Base-by-base conservation (phyloP, 352 stramenopile genomes). In the Pythium brassicae region DNA sequence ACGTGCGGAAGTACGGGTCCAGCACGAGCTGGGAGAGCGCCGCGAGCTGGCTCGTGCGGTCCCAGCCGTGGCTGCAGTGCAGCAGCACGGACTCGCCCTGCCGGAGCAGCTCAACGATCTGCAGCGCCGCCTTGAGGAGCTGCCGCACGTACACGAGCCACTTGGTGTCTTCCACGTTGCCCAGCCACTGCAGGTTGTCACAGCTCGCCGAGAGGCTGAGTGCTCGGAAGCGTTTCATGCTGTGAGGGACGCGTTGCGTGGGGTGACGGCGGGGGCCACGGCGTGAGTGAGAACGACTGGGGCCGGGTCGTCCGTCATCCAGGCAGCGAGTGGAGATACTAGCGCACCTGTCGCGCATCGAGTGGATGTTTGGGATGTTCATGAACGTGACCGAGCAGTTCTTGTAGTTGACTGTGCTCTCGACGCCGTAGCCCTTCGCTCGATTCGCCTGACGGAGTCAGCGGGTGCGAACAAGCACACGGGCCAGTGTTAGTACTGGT, bases 281-380 rank as follows among this genome's bases (percentile, higher is more conserved):
- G 32, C 6, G 14, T 37, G 32, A n/a, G n/a, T n/a, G 32, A 14
- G 32, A 37, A 37, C 32, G 32, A 37, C 32, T 37, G 32, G 14
- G 32, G 32, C 9, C 1, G 32, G 32, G 32, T 7, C 9, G 32
- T 7, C 14, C 32, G 32, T 37, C 32, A 37, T 14, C 32, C 32
- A 37, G 32, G 8, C 32, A 37, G 32, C 9, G 32, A 37, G 14
- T 14, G 14, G 32, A 37, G 32, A 37, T 8, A 37, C 32, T 78
- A 69, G 70, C 72, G 54, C 87, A 95, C 50, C 86, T 93, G 68
- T 99, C 93, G 37, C 97, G 91, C 76, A 99, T 98, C 15, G 89
- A 94, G 70, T 99, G 96, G 58, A 99, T 99, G 66, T 99, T 99
- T 14, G 88, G 90, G 64, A 99, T 98, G 57, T 98, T 97, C 85